Evolutionary conservation across 73 alveolate genomes (phyloP), one percentile per base, ranked within the genome.

Genomic region (Symbiodinium pilosum): DNA sequence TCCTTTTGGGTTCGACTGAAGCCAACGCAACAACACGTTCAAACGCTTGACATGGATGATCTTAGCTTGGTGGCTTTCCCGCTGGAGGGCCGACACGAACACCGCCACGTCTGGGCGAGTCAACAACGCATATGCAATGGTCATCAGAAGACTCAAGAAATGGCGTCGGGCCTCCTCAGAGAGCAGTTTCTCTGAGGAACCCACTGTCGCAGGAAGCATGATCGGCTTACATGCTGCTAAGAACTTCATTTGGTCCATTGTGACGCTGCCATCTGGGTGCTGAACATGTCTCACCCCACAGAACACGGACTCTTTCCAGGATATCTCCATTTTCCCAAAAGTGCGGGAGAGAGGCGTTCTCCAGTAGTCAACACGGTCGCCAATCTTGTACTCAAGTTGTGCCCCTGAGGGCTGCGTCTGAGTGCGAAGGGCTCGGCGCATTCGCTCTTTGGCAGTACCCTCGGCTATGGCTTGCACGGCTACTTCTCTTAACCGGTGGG

Each of bases 381-480:
- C 93, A 1, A 85, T 2, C 24, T 7, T 44, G 41, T 6, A 56
- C 36, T 85, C 51, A 2, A 43, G 51, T 47, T 85, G 52, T 20
- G 18, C 83, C 3, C 43, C 93, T 0, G 81, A 0, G 1, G 77
- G n/a, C 7, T 34, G 51, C n/a, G 93, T 85, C 38, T 44, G 83
- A 0, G 93, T 0, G 6, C 28, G 51, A 0, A n/a, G 7, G 56
- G 93, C 93, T 18, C 84, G 14, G 18, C 24, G 3, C 84, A 51
- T 44, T 21, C 83, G 11, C 32, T 30, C 93, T 2, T 56, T 4
- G 38, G 84, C 93, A 0, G 93, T 51, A 11, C 54, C n/a, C 28
- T 88, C 87, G 5, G 43, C 71, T 24, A 88, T 88, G 40, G 87
- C 71, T 24, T 68, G 69, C 30, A 88, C 51, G 0, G 88, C 64